Percentiles rank a stretch among this genome's conserved stretches.
phyloP scores from a whole-genome alignment of 1,284 basidiomycete species.

The Cutaneotrichosporon arboriforme region DNA sequence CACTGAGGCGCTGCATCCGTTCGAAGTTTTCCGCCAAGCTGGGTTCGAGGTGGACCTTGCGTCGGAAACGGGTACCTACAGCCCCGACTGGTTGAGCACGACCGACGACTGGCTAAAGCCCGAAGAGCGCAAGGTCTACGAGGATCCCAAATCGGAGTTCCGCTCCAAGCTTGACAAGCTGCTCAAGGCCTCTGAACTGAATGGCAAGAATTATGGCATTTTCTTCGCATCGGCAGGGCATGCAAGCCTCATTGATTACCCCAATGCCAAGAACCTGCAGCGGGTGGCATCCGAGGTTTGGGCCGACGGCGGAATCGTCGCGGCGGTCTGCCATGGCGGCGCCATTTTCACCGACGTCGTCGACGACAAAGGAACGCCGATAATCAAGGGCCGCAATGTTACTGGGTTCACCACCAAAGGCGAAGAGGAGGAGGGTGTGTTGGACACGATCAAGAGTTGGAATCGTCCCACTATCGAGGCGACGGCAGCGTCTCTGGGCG shows the following conservation, averaged over 20 bases:
- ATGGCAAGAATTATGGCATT: constrained; percentile 14
- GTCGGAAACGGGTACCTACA: constrained; percentile 17
- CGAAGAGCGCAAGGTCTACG: constrained; percentile 13
- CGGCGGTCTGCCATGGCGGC: constrained; percentile 20
- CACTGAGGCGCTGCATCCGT: constrained; percentile 25
- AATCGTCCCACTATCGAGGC: constrained; percentile 16
- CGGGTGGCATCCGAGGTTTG: constrained; percentile 13
- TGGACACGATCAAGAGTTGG: constrained; percentile 19
- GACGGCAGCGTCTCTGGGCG: constrained; percentile 10
- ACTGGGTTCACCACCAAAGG: constrained; percentile 21
- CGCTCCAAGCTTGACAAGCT: constrained; percentile 17
- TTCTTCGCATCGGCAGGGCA: constrained; percentile 25
- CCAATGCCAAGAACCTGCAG: constrained; percentile 13
- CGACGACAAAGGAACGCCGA: neutral
- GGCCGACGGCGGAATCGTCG: constrained; percentile 17
- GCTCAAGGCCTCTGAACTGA: constrained; percentile 11
- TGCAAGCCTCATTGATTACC: constrained; percentile 22
- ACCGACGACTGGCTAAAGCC: constrained; percentile 8
- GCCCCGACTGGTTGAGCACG: constrained; percentile 14
- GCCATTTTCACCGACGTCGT: constrained; percentile 10
- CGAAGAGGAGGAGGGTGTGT: constrained; percentile 18
- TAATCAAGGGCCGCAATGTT: constrained; percentile 17
- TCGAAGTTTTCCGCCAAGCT: constrained; percentile 15
- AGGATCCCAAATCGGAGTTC: constrained; percentile 17
- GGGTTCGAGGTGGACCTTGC: constrained; percentile 24